A percentile compares a stretch with the other conserved stretches of the same genome.
Evolutionary conservation across 768 basidiomycete species (phyloP).

Genomic region (Termitomyces sp.): DNA sequence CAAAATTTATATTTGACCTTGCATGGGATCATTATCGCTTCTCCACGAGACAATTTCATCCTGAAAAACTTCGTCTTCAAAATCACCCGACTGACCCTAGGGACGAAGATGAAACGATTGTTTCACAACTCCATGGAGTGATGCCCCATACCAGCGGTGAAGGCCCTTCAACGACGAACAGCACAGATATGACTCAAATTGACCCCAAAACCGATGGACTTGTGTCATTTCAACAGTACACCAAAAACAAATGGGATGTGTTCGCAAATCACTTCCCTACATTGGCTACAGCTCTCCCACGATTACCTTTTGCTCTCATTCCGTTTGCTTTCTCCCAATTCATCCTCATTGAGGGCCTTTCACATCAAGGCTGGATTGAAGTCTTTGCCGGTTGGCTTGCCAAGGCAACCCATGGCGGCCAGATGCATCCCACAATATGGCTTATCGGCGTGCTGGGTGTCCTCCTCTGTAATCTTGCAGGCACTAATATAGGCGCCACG

Average conservation of each 20-base stretch:
- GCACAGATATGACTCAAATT: constrained; percentile 5
- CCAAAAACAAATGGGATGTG: constrained; percentile 12
- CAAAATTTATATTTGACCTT: constrained; percentile 70
- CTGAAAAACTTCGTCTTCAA: neutral
- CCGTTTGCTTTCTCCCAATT: constrained; percentile 96
- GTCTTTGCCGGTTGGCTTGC: constrained; percentile 54
- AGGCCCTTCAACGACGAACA: constrained; percentile 11
- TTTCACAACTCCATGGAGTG: constrained; percentile 21
- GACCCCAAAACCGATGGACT: constrained; percentile 2
- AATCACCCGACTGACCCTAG: constrained; percentile 7
- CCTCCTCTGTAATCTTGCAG: constrained; percentile 20
- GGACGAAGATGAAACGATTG: constrained; percentile 22
- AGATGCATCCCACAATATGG: constrained; percentile 19
- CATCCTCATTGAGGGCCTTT: constrained; percentile 84
- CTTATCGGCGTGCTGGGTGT: constrained; percentile 19
- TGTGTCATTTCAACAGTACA: neutral
- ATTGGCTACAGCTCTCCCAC: constrained; percentile 54
- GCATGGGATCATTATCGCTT: constrained; percentile 52
- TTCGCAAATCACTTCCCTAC: constrained; percentile 60
- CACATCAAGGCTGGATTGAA: constrained; percentile 85
- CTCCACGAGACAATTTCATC: neutral
- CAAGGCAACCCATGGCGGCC: constrained; percentile 14
- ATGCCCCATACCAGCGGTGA: constrained; percentile 19
- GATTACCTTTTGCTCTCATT: constrained; percentile 76
- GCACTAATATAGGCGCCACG: constrained; percentile 22